These are phyloP conservation scores for Penicillium sp. DNA, from an alignment of 2,329 filamentous ascomycete species.

Conservation along the genomic window DNA sequence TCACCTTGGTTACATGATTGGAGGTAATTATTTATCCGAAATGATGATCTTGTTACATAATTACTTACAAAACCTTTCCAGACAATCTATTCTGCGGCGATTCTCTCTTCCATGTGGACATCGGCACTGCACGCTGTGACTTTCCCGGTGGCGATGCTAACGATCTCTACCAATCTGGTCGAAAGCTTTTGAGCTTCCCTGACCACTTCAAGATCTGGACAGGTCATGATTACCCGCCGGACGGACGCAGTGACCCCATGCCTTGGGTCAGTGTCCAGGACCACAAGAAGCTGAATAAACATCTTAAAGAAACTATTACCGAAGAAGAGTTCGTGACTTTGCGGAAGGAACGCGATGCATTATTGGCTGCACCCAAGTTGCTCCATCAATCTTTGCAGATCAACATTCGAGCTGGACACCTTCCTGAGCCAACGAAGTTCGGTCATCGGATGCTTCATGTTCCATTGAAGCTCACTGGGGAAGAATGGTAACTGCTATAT, in stretches of 20 bases:
- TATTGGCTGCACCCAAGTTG: slow-evolving; percentile 47
- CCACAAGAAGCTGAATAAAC: slow-evolving; percentile 50
- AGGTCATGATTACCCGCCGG: slow-evolving; percentile 55
- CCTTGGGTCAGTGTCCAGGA: slow-evolving; percentile 48
- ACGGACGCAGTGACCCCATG: slow-evolving; percentile 33
- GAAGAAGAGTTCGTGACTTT: slow-evolving; percentile 48
- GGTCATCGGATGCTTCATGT: slow-evolving; percentile 31
- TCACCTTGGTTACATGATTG: slow-evolving; percentile 61
- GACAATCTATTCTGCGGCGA: slow-evolving; percentile 54
- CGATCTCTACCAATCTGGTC: slow-evolving; percentile 47
- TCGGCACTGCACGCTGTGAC: slow-evolving; percentile 55
- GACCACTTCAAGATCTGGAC: slow-evolving; percentile 52
- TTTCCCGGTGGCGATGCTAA: slow-evolving; percentile 53
- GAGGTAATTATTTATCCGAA: slow-evolving; percentile 27
- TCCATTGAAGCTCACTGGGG: slow-evolving; percentile 27
- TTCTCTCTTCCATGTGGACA: slow-evolving; percentile 53
- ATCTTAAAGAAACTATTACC: slow-evolving; percentile 44
- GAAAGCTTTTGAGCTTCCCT: slow-evolving; percentile 45
- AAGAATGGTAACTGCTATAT: slow-evolving; percentile 20
- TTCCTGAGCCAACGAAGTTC: slow-evolving; percentile 36
- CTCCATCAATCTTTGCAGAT: slow-evolving; percentile 54
- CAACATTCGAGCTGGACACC: slow-evolving; percentile 51
- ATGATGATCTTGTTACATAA: not conserved
- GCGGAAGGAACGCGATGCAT: slow-evolving; percentile 46
- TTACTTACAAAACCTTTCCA: slow-evolving; percentile 25